A percentile compares a stretch with the other conserved stretches of the same genome.
phyloP scores from a whole-genome alignment of 2,329 filamentous ascomycete genomes.

The Penicillium concentricum region DNA sequence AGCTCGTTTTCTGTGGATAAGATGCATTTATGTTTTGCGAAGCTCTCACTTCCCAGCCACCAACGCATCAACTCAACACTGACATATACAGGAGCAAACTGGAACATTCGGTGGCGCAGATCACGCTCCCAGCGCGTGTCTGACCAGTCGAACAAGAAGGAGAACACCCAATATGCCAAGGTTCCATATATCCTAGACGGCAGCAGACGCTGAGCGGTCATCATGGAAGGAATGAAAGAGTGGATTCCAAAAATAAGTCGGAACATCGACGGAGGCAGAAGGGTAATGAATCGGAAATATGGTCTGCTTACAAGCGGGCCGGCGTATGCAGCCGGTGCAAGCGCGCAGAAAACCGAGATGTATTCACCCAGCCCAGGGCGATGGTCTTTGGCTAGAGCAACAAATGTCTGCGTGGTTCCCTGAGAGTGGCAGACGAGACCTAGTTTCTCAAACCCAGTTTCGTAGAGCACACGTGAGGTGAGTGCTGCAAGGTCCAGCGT shows the following conservation, averaged over 20 bases:
- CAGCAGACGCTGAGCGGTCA: constrained; percentile 71
- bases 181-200: constrained; percentile 70
- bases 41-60: constrained; percentile 90
- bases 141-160: constrained; percentile 84
- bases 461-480: constrained; percentile 71
- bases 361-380: constrained; percentile 78
- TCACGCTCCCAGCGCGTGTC: constrained; percentile 81
- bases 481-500: constrained; percentile 83
- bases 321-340: constrained; percentile 87
- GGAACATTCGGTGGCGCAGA: constrained; percentile 79
- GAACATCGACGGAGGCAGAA: constrained; percentile 75
- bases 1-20: constrained; percentile 74
- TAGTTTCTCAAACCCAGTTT: constrained; percentile 80
- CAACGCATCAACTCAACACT: constrained; percentile 88
- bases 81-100: constrained; percentile 88
- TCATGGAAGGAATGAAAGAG: constrained; percentile 91
- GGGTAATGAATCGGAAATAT: constrained; percentile 88
- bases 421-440: constrained; percentile 86
- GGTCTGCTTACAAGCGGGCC: constrained; percentile 81
- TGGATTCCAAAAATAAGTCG: constrained; percentile 85
- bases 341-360: constrained; percentile 83
- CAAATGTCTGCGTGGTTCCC: constrained; percentile 83
- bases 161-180: constrained; percentile 85
- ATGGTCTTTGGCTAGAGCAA: constrained; percentile 86
- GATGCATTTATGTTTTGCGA: constrained; percentile 82